Conservation (phyloP, 2,329 filamentous ascomycete genomes). For the Cordyceps cateniannulata region DNA sequence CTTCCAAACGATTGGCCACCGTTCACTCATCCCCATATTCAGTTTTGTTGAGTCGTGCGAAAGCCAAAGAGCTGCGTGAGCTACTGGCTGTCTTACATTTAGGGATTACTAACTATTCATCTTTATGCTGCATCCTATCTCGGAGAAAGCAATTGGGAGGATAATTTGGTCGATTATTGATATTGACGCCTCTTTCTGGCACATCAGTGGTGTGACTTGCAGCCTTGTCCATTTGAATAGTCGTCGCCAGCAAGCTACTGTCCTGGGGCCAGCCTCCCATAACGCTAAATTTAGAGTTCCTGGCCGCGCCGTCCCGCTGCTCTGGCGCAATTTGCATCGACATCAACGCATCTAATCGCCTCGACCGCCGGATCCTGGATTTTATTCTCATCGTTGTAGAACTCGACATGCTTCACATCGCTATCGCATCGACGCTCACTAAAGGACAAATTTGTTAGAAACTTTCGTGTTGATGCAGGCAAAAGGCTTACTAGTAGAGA, state of each 20-base stretch:
- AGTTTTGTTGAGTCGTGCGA: not conserved
- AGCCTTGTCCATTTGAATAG: too few species aligned
- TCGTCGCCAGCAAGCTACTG: too few species aligned
- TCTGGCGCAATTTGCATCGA: not conserved
- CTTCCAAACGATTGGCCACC: not conserved
- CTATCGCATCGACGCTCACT: not conserved
- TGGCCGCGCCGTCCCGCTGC: too few species aligned
- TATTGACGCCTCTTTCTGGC: not conserved
- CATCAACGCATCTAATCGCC: not conserved
- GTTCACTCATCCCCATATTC: not conserved
- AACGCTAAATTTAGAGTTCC: not conserved
- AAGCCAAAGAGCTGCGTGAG: not conserved
- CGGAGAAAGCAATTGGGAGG: not conserved
- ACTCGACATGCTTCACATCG: not conserved
- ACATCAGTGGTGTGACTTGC: not conserved
- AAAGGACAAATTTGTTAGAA: not conserved
- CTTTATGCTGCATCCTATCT: not conserved
- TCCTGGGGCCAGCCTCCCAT: not conserved
- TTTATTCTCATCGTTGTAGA: not conserved
- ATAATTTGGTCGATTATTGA: not conserved
- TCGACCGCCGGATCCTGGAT: not conserved
- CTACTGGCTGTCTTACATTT: not conserved
- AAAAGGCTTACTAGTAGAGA: conserved; percentile 1
- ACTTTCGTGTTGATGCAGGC: not conserved
- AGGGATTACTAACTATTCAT: not conserved